Evolutionary conservation across 805 yeast species (phyloP), one percentile per base, ranked within the genome.

Genomic region (Hanseniaspora pseudoguilliermondii): DNA sequence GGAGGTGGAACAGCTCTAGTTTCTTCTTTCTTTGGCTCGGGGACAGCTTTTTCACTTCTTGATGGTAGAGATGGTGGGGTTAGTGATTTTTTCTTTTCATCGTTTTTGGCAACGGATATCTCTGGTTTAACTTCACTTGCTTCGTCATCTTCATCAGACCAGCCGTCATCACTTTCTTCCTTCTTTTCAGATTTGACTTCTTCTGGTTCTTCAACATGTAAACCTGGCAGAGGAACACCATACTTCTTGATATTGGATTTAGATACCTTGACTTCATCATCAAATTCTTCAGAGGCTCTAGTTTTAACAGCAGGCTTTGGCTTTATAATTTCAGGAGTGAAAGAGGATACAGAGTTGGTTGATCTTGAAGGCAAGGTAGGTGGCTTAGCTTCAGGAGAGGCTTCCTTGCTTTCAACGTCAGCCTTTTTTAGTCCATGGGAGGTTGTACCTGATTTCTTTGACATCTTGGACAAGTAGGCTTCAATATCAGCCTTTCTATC

Each of bases 381-480:
- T 39, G 46, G 49, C 10, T 27, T 46, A 15, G n/a, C 8, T 43
- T 42, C 49, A 7, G 46, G 39, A 20, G 61, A 34, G 52, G 59
- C 39, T 47, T 48, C 21, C 8, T 57, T 40, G n/a, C 21, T 15
- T 29, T 25, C 25, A 23, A 29, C 43, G 16, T 43, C 49, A 21
- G 43, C 21, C 21, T 49, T 46, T 15, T 56, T 52, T 41, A 27
- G 49, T 25, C 35, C 55, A 23, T 40, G 36, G 27, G 35, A 38
- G 5, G 54, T 39, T 10, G 58, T 60, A 42, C 63, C 50, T 27
- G 50, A 38, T 44, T 46, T 53, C 27, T 53, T 53, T 5, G 56
- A 38, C 70, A 39, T 61, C 64, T 67, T 63, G 50, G 72, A 73
- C 51, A 73, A 71, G 58, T 64, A 72, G 18, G 69, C 68, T 61